Conservation (phyloP, 2,329 filamentous ascomycete genomes). For the Tolypocladium ophioglossoides region DNA sequence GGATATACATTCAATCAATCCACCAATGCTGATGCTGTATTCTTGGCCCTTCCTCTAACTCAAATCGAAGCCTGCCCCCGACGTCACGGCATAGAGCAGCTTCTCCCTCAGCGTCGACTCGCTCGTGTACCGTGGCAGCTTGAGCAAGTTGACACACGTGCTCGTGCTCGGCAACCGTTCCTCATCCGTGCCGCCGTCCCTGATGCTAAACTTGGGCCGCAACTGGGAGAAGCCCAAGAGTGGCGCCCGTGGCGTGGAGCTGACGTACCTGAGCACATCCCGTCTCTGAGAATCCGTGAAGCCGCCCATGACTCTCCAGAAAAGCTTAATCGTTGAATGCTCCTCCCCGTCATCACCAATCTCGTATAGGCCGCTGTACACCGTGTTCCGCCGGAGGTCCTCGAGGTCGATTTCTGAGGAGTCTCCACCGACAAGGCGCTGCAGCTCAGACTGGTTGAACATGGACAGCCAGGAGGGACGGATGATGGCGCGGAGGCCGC, state of each 20-base stretch:
- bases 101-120: slow-evolving; percentile 62
- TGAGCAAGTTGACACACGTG: slow-evolving; percentile 91
- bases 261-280: slow-evolving; percentile 91
- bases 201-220: slow-evolving; percentile 77
- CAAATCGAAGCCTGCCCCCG: slow-evolving; percentile 86
- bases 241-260: slow-evolving; percentile 81
- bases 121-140: slow-evolving; percentile 72
- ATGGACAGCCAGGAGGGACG: slow-evolving; percentile 90
- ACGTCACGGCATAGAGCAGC: slow-evolving; percentile 79
- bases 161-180: slow-evolving; percentile 87
- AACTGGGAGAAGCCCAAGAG: slow-evolving; percentile 81
- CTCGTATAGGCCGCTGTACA: slow-evolving; percentile 78
- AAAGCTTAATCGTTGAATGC: slow-evolving; percentile 74
- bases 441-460: slow-evolving; percentile 95
- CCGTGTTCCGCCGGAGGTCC: slow-evolving; percentile 73
- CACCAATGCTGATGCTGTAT: slow-evolving; percentile 6
- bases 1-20: background rate
- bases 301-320: slow-evolving; percentile 80
- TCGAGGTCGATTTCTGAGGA: slow-evolving; percentile 76
- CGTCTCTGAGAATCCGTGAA: slow-evolving; percentile 69
- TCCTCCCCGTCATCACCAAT: slow-evolving; percentile 84
- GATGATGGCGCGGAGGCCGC: slow-evolving; percentile 78
- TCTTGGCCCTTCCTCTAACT: slow-evolving; percentile 31
- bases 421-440: slow-evolving; percentile 86
- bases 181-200: slow-evolving; percentile 50